Base-by-base conservation (phyloP, 2,329 filamentous ascomycete species). In the Fusarium praegraminearum region DNA sequence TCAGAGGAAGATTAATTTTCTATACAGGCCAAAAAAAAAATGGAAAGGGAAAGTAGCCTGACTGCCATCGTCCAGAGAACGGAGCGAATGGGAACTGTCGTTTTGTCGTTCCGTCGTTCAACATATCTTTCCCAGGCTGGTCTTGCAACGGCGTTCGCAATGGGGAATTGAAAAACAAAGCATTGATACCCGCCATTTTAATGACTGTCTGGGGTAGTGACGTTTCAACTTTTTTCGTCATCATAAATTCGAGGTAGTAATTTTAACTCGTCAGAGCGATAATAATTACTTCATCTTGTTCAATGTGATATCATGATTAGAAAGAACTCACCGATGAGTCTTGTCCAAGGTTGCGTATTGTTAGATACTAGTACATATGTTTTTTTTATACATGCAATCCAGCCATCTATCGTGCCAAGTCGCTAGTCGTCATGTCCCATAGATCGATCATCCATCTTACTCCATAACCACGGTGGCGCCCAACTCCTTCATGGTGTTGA, bases 391-490 rank as follows among this genome's bases (percentile, higher is more conserved):
- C 78, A 80, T 79, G 75, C 76, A 77, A 76, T 72, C 70, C 73
- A 73, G 73, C 75, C 71, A 73, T 75, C 75, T 75, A 77, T 77
- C 75, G 73, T 78, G 72, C 73, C 72, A 76, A 73, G 52, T 70
- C 70, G 71, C 70, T 64, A 56, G 49, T 67, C 68, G 38, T 72
- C 62, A 49, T 66, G 63, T 62, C 54, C 41, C 50, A 60, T 45
- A 52, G 51, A 63, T 61, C 33, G 30, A 56, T 56, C 51, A 59
- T 47, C 38, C 49, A 57, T 50, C 76, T 84, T 93, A 98, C 81
- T 99, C 96, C 93, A 99, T 96, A 70, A 88, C 84, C 66, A 93
- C 95, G 71, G 92, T 93, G 70, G 91, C 96, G 72, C 96, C 96
- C 67, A 99, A 85, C 73, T 88, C 94, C 89, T 98, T 98, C 86